Conservation (phyloP, 2,329 filamentous ascomycete genomes). For the Pseudonectria buxi region DNA sequence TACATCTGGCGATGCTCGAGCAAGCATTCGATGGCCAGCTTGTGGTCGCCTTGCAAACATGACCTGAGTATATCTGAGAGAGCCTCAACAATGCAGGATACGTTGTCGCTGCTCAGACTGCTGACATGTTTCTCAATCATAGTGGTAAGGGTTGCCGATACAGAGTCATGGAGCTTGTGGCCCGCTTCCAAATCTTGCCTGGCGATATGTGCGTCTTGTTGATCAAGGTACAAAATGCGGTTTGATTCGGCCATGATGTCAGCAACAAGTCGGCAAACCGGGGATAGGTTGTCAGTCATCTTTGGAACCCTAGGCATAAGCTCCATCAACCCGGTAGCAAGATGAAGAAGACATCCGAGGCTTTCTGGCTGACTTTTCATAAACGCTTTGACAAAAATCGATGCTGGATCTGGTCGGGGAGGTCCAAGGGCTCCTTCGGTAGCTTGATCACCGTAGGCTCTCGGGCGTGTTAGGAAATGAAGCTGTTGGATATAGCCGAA, state of each 20-base stretch:
- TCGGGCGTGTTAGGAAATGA: constrained; percentile 18
- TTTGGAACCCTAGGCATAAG: constrained; percentile 41
- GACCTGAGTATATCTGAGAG: constrained; percentile 39
- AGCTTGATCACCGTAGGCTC: constrained; percentile 7
- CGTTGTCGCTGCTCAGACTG: constrained; percentile 40
- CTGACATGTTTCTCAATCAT: constrained; percentile 52
- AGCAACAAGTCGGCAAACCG: constrained; percentile 29
- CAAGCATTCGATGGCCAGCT: constrained; percentile 26
- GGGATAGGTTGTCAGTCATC: constrained; percentile 36
- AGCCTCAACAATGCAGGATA: constrained; percentile 30
- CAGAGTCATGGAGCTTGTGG: constrained; percentile 36
- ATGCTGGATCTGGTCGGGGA: constrained; percentile 12
- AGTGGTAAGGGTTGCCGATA: constrained; percentile 35
- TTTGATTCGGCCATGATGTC: constrained; percentile 26
- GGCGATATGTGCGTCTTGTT: constrained; percentile 15
- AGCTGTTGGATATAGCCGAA: constrained; percentile 40
- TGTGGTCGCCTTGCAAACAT: constrained; percentile 32
- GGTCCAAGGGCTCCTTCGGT: constrained; percentile 8
- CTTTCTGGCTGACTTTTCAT: constrained; percentile 34
- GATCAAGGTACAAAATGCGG: constrained; percentile 14
- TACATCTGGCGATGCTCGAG: constrained; percentile 19
- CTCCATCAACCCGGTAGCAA: constrained; percentile 34
- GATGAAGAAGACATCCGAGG: constrained; percentile 35
- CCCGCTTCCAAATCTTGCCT: constrained; percentile 32
- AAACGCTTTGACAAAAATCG: constrained; percentile 39